Evolutionary conservation across 805 yeast species (phyloP).

Genomic region (Candida nitratophila): DNA sequence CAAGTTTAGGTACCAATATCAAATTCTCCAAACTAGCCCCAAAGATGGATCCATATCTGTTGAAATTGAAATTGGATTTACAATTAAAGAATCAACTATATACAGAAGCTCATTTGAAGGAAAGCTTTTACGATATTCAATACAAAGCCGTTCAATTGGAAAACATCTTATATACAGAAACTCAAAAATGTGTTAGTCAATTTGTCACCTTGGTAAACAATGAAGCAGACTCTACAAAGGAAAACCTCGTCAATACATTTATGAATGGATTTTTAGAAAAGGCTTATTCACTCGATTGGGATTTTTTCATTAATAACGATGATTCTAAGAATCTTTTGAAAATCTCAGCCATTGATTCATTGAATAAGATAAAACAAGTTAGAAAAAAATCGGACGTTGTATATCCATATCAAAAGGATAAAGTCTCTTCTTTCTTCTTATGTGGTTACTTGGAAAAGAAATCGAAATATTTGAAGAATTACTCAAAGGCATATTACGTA

Average conservation of each 20-base stretch:
- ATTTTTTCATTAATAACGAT: conserved; percentile 46
- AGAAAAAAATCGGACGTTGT: conserved; percentile 42
- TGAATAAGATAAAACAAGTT: conserved; percentile 26
- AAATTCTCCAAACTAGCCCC: conserved; percentile 14
- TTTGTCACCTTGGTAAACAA: conserved; percentile 45
- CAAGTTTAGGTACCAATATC: conserved; percentile 23
- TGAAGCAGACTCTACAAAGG: conserved; percentile 41
- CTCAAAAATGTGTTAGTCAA: conserved; percentile 48
- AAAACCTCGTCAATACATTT: conserved; percentile 47
- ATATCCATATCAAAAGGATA: conserved; percentile 49
- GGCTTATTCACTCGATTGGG: conserved; percentile 66
- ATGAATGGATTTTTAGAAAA: conserved; percentile 44
- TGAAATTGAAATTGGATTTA: conserved; percentile 54
- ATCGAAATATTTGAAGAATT: conserved; percentile 53
- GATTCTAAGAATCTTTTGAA: conserved; percentile 34
- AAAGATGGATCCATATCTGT: conserved; percentile 52
- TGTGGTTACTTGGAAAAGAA: conserved; percentile 57
- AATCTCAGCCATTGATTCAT: conserved; percentile 24
- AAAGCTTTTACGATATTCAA: conserved; percentile 59
- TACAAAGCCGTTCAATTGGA: conserved; percentile 59
- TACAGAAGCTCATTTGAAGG: conserved; percentile 61
- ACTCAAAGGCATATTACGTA: conserved; percentile 58
- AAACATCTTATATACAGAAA: conserved; percentile 53
- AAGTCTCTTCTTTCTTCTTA: conserved; percentile 44
- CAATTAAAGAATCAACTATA: conserved; percentile 57